These are phyloP conservation scores for Penicillium sp. DNA, from an alignment of 2,329 filamentous ascomycete species.

Conservation along the genomic window DNA sequence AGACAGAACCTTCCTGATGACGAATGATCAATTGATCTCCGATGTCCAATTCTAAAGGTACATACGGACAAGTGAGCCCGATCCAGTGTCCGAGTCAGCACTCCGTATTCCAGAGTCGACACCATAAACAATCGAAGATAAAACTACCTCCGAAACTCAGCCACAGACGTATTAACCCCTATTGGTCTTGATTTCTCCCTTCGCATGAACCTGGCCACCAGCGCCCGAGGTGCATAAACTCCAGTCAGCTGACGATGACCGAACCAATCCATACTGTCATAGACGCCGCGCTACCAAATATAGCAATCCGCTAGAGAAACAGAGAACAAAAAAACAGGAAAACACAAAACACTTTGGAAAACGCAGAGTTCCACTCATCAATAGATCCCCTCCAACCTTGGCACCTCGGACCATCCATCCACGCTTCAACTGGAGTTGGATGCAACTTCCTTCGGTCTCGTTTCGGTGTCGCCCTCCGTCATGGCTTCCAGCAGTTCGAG, in stretches of 20 bases:
- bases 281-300: background rate
- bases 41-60: too few relatives aligned
- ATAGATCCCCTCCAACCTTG: background rate
- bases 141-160: background rate
- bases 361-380: background rate
- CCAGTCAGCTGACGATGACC: constrained; percentile 7
- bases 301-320: background rate
- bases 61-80: background rate
- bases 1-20: background rate
- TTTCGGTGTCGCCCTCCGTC: constrained; percentile 11
- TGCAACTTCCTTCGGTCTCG: background rate
- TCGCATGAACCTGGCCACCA: background rate
- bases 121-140: too few relatives aligned
- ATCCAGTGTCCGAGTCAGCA: background rate
- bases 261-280: background rate
- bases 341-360: background rate
- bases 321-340: background rate
- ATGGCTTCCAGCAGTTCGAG: constrained; percentile 1
- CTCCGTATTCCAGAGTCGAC: background rate
- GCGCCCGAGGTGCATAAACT: background rate
- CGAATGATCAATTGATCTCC: background rate
- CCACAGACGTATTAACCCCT: background rate
- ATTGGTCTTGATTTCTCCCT: background rate
- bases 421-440: too few relatives aligned
- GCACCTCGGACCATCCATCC: too few relatives aligned